Evolutionary conservation across 345 rosid species (phyloP).

Genomic region (Eutrema heterophyllum): DNA sequence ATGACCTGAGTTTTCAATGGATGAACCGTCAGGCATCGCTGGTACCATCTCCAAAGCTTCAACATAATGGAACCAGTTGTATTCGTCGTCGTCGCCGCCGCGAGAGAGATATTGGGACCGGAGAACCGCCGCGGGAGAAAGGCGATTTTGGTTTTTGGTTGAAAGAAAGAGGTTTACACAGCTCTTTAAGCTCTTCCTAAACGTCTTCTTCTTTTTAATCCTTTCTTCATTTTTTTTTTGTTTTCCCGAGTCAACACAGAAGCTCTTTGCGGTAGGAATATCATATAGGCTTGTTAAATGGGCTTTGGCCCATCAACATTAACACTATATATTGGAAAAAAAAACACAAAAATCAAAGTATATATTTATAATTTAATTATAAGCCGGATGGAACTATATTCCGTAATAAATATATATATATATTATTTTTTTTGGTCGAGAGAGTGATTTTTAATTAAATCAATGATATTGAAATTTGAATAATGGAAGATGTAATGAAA

Average conservation of each 20-base stretch:
- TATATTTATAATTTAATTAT: too few species aligned
- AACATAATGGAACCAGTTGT: slow-evolving; percentile 31
- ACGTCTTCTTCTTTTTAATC: slow-evolving; percentile 12
- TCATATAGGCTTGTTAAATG: neutral
- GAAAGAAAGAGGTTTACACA: neutral
- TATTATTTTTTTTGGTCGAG: too few species aligned
- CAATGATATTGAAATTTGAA: too few species aligned
- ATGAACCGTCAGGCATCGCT: slow-evolving; percentile 55
- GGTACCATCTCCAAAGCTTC: slow-evolving; percentile 89
- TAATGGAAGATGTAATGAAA: too few species aligned
- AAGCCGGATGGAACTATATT: too few species aligned
- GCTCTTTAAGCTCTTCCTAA: slow-evolving; percentile 13
- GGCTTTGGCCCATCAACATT: slow-evolving; percentile 15
- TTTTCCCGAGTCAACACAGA: neutral
- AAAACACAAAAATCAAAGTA: too few species aligned
- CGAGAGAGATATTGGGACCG: neutral
- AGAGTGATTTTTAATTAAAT: too few species aligned
- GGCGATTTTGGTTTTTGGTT: slow-evolving; percentile 2
- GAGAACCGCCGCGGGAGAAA: slow-evolving; percentile 17
- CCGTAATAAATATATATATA: too few species aligned
- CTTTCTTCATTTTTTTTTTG: slow-evolving; percentile 1
- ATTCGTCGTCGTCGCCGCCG: neutral
- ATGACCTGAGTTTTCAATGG: slow-evolving; percentile 85
- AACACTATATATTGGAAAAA: too few species aligned
- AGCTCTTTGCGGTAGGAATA: neutral